Evolutionary conservation across 2,329 filamentous ascomycete species (phyloP), one percentile per base, ranked within the genome.

Genomic region (Cercospora berteroae): DNA sequence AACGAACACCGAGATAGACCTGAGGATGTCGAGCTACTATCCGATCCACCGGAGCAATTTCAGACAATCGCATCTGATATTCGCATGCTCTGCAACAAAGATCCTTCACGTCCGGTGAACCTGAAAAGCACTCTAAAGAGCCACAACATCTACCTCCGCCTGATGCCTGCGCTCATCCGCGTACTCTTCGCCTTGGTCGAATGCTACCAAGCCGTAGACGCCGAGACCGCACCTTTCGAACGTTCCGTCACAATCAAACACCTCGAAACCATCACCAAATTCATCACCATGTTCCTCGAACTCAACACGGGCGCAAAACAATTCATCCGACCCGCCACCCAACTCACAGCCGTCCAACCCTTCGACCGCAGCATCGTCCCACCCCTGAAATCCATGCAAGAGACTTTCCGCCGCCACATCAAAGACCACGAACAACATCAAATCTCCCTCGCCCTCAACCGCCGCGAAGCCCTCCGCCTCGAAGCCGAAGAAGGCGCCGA

Each of bases 121-220:
- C 55, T 67, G 20, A 56, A 48, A 2, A 59, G 67, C 18, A 29
- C 29, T 13, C 31, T 67, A 7, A 69, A 69, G 48, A 66, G 67
- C 20, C 64, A 67, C n/a, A 67, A 72, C 48, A 74, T 77, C 18
- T 77, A 76, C 52, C 66, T 69, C 33, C 69, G 73, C 59, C 60
- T 77, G 13, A 66, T 78, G 16, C 75, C 74, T 8, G 64, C 64
- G 10, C 69, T 78, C 5, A 63, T 75, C 2, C 58, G 59, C 29
- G 66, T 75, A 0, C 64, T 77, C 5, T 52, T 59, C 27, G 50
- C 56, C 3, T 65, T 67, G 13, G 27, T 75, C 2, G 52, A 63
- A 12, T 64, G 59, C 60, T 76, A 73, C 65, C 64, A 67, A 36
- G 58, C 18, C 5, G 65, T 65, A 6, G 73, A 74, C 56, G 50